A percentile compares a stretch with the other conserved stretches of the same genome.
Evolutionary conservation across 2,329 filamentous ascomycete species (phyloP).

Genomic region (Endothia cerciana): DNA sequence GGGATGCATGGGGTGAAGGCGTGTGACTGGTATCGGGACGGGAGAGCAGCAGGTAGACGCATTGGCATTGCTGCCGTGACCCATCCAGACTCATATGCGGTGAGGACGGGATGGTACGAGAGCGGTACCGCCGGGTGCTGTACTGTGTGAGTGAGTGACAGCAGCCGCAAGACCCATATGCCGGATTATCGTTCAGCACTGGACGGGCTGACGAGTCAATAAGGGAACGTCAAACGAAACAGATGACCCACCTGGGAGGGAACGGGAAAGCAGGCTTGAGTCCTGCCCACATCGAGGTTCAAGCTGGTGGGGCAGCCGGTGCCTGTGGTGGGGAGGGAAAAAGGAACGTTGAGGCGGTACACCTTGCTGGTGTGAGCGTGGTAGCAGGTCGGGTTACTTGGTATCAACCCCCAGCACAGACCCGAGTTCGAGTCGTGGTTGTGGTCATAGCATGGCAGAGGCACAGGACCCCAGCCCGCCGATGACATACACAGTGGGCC

Average conservation of each 20-base stretch:
- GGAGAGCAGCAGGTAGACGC: not conserved
- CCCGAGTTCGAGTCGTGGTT: not conserved
- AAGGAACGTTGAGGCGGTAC: too few species aligned
- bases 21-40: slow-evolving; percentile 9
- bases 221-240: slow-evolving; percentile 5
- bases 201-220: slow-evolving; percentile 1
- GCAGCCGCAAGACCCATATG: too few species aligned
- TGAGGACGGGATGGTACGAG: slow-evolving; percentile 11
- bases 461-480: not conserved
- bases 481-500: not conserved
- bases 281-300: not conserved
- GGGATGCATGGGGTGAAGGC: slow-evolving; percentile 2
- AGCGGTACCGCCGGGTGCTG: not conserved
- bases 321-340: not conserved
- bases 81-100: slow-evolving; percentile 5
- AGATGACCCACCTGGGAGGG: not conserved
- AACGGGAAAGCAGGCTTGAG: slow-evolving; percentile 4
- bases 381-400: too few species aligned
- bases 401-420: not conserved
- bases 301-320: not conserved
- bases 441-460: not conserved
- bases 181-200: too few species aligned
- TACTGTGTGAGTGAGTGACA: too few species aligned
- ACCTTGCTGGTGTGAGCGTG: not conserved
- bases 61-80: slow-evolving; percentile 13